Base-by-base conservation (phyloP, 2,329 filamentous ascomycete species). In the Aspergillus neotritici region DNA sequence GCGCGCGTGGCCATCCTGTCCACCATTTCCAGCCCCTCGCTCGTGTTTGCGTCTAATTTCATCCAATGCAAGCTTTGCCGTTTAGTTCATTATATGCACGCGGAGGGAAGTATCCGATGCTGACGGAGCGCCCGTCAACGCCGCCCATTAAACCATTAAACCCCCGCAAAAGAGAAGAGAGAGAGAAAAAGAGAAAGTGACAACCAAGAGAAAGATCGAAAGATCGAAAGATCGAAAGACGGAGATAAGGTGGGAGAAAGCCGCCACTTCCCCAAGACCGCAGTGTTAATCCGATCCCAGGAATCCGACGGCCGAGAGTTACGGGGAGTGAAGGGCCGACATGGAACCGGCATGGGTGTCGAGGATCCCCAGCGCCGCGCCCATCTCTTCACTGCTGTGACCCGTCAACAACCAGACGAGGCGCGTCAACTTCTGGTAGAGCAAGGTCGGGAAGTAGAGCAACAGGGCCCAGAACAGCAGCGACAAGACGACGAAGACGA, bases 381-480 rank as follows among this genome's bases (percentile, higher is more conserved):
- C 52, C 40, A 60, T 56, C 38, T 62, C 56, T 35, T 56, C 54
- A 11, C 56, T 51, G 38, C 53, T 63, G 32, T 61, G 62, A 17
- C 66, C 65, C 1, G 65, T 68, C 48, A 69, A 49, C 35, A 68
- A 43, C 66, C 65, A 69, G 25, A 58, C 50, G 5, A 67, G 51
- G 21, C 60, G 56, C 37, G 50, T 56, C 13, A 65, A 40, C 49
- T 67, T 68, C 35, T 63, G 53, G 48, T 63, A 68, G 8, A 68
- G 55, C 35, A 66, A 35, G 2, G 58, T 50, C 11, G 65, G 66
- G 49, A 67, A 63, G 48, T 68, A 66, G 15, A 67, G 52, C 11
- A 63, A 52, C 16, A 65, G 39, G 1, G 62, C 63, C 63, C 65
- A 69, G 29, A 63, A 34, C 4, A 69, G 53, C 7, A 69, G 57